phyloP scores from a whole-genome alignment of 306 rosid genomes.

The Malus orientalis region DNA sequence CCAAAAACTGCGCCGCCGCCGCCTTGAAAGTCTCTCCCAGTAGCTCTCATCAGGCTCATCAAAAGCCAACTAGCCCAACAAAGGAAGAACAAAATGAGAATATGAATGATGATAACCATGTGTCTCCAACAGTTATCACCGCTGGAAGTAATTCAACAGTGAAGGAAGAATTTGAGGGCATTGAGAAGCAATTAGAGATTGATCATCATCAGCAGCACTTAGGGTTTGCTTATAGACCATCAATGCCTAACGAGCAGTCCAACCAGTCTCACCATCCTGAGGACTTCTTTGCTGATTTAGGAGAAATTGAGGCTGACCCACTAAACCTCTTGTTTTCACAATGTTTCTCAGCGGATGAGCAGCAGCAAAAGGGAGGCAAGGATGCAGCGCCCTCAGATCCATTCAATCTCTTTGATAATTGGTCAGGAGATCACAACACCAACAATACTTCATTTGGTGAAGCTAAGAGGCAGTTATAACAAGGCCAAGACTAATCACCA shows the following conservation, averaged over 20 bases:
- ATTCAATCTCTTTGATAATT: constrained; percentile 51
- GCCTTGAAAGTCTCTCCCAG: constrained; percentile 17
- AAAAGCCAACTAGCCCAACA: constrained; percentile 22
- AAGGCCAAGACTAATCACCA: not conserved
- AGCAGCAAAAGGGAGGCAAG: constrained; percentile 14
- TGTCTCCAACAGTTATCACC: constrained; percentile 11
- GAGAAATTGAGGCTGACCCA: constrained; percentile 62
- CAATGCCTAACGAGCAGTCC: constrained; percentile 13
- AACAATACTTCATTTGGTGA: constrained; percentile 9
- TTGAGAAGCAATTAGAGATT: constrained; percentile 36
- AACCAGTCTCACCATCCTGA: constrained; percentile 21
- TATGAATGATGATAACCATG: constrained; percentile 15
- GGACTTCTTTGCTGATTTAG: constrained; percentile 72
- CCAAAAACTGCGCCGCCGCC: constrained; percentile 20
- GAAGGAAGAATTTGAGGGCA: constrained; percentile 50
- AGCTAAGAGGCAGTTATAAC: constrained; percentile 42
- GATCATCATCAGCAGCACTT: constrained; percentile 35
- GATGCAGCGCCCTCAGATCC: constrained; percentile 45
- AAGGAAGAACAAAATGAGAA: constrained; percentile 35
- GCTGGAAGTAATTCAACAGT: constrained; percentile 22
- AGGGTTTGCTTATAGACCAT: constrained; percentile 42
- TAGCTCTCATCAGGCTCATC: not conserved
- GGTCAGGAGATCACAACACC: constrained; percentile 35
- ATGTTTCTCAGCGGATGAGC: constrained; percentile 35
- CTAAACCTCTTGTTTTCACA: constrained; percentile 49